These are phyloP conservation scores for Phytophthora hybrid DNA, from an alignment of 352 stramenopile genomes.

Conservation along the genomic window DNA sequence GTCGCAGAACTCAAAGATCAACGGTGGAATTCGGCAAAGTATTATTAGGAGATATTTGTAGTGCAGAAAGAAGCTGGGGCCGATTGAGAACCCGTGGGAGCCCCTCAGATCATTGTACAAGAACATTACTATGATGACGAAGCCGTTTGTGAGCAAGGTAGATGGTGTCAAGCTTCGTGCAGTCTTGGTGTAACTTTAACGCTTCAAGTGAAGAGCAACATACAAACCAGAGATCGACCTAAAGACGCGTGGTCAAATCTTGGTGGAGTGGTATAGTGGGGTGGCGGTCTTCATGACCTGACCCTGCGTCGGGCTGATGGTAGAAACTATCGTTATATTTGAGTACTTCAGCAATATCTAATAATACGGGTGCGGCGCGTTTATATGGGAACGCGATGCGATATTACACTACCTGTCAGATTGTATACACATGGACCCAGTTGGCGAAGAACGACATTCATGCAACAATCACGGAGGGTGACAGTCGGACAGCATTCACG, in stretches of 20 bases:
- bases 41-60: slow-evolving; percentile 1
- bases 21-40: slow-evolving; percentile 5
- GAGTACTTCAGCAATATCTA: too few relatives aligned
- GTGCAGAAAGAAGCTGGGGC: neutral
- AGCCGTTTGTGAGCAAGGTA: neutral
- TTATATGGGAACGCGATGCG: too few relatives aligned
- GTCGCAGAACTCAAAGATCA: slow-evolving; percentile 15
- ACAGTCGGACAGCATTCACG: too few relatives aligned
- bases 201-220: neutral
- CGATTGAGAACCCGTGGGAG: slow-evolving; percentile 12
- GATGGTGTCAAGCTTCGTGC: neutral
- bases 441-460: too few relatives aligned
- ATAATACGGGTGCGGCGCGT: too few relatives aligned
- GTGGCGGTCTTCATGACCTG: neutral
- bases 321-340: too few relatives aligned
- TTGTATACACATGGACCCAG: too few relatives aligned
- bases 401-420: too few relatives aligned
- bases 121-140: slow-evolving; percentile 6
- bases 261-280: neutral
- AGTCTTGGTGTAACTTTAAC: neutral
- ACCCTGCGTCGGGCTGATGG: neutral
- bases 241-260: neutral
- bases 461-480: too few relatives aligned
- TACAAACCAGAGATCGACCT: too few relatives aligned
- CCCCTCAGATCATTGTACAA: slow-evolving; percentile 3